Evolutionary conservation across 495 filamentous ascomycete genomes (phyloP).

Genomic region (Aspergillus affinis): DNA sequence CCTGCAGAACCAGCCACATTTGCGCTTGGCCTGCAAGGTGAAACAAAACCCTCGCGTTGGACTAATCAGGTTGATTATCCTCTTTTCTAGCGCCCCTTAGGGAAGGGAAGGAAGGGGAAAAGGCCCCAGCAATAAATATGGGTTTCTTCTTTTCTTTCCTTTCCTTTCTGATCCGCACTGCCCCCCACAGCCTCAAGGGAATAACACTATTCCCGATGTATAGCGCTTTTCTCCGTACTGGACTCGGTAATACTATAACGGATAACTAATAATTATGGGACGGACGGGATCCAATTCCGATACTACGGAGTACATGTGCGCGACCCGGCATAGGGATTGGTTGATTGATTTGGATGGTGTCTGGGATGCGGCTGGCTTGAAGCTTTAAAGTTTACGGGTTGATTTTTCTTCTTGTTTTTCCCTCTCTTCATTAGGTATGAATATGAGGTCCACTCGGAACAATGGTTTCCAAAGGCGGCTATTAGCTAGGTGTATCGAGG

Average conservation of each 20-base stretch:
- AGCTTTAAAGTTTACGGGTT: too few species aligned
- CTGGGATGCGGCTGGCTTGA: too few species aligned
- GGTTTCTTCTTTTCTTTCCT: not conserved
- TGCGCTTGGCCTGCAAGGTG: constrained; percentile 17
- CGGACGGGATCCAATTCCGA: not conserved
- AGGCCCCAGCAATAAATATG: too few species aligned
- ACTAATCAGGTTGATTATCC: constrained; percentile 11
- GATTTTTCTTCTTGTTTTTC: not conserved
- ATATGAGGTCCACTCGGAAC: too few species aligned
- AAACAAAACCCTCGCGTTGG: constrained; percentile 9
- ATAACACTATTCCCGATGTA: not conserved
- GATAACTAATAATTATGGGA: not conserved
- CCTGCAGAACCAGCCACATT: constrained; percentile 16
- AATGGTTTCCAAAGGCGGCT: too few species aligned
- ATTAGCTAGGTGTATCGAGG: not conserved
- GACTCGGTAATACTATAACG: too few species aligned
- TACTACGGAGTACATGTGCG: constrained; percentile 7
- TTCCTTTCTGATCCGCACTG: constrained; percentile 9
- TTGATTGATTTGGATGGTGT: not conserved
- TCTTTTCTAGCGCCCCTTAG: constrained; percentile 1
- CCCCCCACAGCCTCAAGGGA: constrained; percentile 5
- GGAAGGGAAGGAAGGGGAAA: not conserved
- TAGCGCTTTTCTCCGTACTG: not conserved
- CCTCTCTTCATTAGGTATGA: not conserved
- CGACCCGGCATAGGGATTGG: constrained; percentile 9